Base-by-base conservation (phyloP, 139 green algal species). In the Haematococcus sp. region DNA sequence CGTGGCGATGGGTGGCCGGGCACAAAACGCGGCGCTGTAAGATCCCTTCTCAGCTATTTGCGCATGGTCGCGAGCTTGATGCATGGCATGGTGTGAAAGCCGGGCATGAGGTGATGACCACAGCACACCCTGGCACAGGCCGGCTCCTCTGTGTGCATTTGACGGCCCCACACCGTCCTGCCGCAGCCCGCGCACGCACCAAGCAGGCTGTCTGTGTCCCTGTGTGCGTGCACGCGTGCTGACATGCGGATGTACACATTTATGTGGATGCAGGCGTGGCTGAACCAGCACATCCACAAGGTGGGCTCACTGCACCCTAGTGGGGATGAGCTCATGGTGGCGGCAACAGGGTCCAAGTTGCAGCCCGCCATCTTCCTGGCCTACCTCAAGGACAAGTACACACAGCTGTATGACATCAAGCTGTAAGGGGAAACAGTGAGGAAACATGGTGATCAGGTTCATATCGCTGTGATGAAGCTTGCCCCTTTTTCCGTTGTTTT, bases 321-420 rank as follows among this genome's bases (percentile, higher is more conserved):
- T 32, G 92, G 85, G 44, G 94, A 98, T 73, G 90, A 96, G 67
- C 84, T 97, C 9, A 88, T 97, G 82, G 67, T 63, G 32, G 75
- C 71, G 0, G 90, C 91, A 0, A 97, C 93, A 2, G 93, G 93
- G 11, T 70, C 70, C 0, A 78, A 82, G 1, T 83, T 98, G 61
- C 68, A 96, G 51, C 88, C 91, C 2, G 20, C 78, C 33, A 68
- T 91, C 17, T 97, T 94, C 81, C 75, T 97, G 30, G 31, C 69
- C 0, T 94, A 97, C 76, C 78, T 97, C 3, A 83, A 40, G 5
- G 40, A 61, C 17, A 98, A 98, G 83, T 98, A 97, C 80, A 81
- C 33, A 4, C 34, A 78, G n/a, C 73, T 97, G 20, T 98, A 98
- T 77, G 61, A 69, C 23, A 54, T 79, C n/a, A 70, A 70, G 64